phyloP scores from a whole-genome alignment of 1,284 basidiomycete genomes.

The Phellopilus nigrolimitatus region DNA sequence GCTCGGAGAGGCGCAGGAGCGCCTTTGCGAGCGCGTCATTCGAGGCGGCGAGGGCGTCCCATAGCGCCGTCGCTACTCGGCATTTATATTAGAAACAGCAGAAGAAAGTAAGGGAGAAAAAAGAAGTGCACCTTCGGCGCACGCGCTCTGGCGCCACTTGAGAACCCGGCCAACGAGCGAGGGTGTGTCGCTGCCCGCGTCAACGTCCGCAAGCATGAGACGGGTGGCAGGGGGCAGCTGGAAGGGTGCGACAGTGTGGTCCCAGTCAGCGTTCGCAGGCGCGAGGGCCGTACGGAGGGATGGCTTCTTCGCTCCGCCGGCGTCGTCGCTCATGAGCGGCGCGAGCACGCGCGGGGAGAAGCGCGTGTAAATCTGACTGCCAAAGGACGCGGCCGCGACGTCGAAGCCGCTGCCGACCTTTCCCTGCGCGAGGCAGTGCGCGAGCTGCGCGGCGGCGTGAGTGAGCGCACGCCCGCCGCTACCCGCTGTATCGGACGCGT shows the following conservation, averaged over 20 bases:
- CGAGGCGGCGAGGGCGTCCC: constrained; percentile 61
- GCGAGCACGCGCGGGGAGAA: constrained; percentile 76
- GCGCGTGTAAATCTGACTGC: constrained; percentile 89
- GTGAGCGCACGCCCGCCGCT: constrained; percentile 46
- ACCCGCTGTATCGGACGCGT: constrained; percentile 39
- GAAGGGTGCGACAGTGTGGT: constrained; percentile 63
- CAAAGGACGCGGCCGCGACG: constrained; percentile 90
- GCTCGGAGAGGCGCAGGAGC: constrained; percentile 44
- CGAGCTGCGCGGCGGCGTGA: constrained; percentile 93
- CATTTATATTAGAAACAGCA: too few relatives aligned
- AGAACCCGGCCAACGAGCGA: constrained; percentile 86
- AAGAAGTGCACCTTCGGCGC: constrained; percentile 57
- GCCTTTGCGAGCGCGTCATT: constrained; percentile 55
- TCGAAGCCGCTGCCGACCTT: constrained; percentile 99
- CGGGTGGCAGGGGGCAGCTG: constrained; percentile 76
- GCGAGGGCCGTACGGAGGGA: constrained; percentile 48
- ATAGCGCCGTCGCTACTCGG: constrained; percentile 55
- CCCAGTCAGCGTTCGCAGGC: constrained; percentile 62
- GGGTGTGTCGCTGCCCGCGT: constrained; percentile 91
- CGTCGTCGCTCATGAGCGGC: constrained; percentile 59
- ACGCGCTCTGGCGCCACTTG: constrained; percentile 72
- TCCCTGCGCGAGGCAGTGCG: constrained; percentile 96
- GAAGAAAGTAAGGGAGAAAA: too few relatives aligned
- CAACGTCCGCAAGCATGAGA: constrained; percentile 87
- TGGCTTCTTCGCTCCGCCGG: constrained; percentile 18